Conservation (phyloP, 2,329 filamentous ascomycete species). For the Claviceps spartinae region DNA sequence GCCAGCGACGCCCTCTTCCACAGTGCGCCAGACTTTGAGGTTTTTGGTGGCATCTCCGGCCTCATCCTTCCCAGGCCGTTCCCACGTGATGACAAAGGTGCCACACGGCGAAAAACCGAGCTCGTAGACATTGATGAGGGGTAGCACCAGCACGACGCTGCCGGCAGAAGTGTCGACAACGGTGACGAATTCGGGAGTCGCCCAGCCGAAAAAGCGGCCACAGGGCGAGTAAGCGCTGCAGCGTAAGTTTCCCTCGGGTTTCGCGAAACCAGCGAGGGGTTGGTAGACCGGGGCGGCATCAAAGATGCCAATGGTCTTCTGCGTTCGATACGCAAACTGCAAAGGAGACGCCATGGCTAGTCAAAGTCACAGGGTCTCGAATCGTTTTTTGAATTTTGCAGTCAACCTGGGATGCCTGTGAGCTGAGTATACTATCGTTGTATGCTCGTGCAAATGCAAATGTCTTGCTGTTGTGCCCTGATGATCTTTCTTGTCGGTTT, state of each 20-base stretch:
- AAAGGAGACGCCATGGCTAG: constrained; percentile 88
- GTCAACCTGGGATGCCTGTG: constrained; percentile 10
- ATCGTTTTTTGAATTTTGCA: constrained; percentile 9
- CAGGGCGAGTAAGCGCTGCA: constrained; percentile 93
- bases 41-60: constrained; percentile 91
- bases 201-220: constrained; percentile 93
- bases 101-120: constrained; percentile 86
- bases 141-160: constrained; percentile 58
- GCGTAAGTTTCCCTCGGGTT: constrained; percentile 85
- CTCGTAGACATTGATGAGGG: constrained; percentile 79
- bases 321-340: constrained; percentile 94
- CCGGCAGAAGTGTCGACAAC: constrained; percentile 74
- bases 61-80: constrained; percentile 84
- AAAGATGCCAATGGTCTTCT: constrained; percentile 89
- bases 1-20: constrained; percentile 51
- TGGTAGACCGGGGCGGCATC: constrained; percentile 85
- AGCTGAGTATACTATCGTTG: background rate
- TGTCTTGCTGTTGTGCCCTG: background rate
- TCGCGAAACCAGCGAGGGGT: constrained; percentile 66
- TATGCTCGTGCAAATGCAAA: constrained; percentile 1
- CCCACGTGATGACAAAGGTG: constrained; percentile 92
- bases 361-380: constrained; percentile 60
- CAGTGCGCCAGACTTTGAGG: constrained; percentile 85
- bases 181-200: constrained; percentile 72
- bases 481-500: background rate